Conservation (phyloP, 441 rosid species). For the Populus hybrid region DNA sequence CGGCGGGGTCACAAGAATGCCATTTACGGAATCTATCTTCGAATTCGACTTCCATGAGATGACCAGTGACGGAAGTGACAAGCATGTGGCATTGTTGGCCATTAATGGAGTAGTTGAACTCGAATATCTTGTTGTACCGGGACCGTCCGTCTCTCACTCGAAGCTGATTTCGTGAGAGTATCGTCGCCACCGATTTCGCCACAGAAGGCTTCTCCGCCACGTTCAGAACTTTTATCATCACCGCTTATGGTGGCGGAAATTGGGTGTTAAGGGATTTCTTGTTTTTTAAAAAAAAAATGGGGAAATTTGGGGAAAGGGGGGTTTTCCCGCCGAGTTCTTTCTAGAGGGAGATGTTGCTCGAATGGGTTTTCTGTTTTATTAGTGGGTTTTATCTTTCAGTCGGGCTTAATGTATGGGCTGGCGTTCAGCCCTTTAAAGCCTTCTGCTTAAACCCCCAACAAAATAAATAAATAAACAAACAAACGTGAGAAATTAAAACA, state of each 20-base stretch:
- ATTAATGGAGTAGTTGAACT: slow-evolving; percentile 75
- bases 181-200: slow-evolving; percentile 83
- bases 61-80: slow-evolving; percentile 92
- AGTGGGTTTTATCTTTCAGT: background rate
- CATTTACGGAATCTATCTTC: slow-evolving; percentile 88
- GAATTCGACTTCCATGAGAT: slow-evolving; percentile 92
- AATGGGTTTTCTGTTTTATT: background rate
- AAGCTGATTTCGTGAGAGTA: slow-evolving; percentile 61
- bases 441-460: background rate
- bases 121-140: slow-evolving; percentile 85
- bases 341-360: background rate
- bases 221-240: slow-evolving; percentile 54
- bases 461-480: too few species aligned
- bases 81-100: slow-evolving; percentile 85
- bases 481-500: background rate
- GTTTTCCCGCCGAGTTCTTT: background rate
- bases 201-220: slow-evolving; percentile 99
- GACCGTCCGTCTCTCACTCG: slow-evolving; percentile 84
- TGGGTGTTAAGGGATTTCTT: background rate
- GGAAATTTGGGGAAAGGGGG: background rate
- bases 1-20: slow-evolving; percentile 94
- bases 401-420: background rate
- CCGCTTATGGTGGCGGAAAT: background rate
- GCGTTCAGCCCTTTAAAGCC: background rate
- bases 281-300: background rate